These are phyloP conservation scores for Hypoxylon subgilvum DNA, from an alignment of 495 filamentous ascomycete species.

Conservation along the genomic window DNA sequence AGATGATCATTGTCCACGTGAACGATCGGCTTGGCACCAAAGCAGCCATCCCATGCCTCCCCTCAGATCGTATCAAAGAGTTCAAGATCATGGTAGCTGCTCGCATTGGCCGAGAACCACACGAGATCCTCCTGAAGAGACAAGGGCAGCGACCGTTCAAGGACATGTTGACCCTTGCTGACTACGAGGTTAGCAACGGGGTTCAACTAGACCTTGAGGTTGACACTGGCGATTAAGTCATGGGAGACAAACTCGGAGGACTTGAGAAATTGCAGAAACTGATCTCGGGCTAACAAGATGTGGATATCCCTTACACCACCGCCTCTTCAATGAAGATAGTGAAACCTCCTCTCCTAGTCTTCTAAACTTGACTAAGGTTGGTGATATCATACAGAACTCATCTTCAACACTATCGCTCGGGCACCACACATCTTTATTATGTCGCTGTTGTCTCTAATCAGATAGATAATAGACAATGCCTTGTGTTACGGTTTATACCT, in stretches of 20 bases:
- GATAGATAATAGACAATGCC: too few relatives aligned
- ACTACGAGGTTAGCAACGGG: slow-evolving; percentile 88
- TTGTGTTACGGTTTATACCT: too few relatives aligned
- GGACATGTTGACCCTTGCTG: slow-evolving; percentile 80
- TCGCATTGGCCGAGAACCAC: slow-evolving; percentile 81
- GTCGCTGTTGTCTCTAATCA: too few relatives aligned
- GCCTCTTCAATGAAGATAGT: slow-evolving; percentile 1
- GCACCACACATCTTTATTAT: too few relatives aligned
- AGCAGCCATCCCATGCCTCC: slow-evolving; percentile 83
- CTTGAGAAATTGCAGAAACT: not conserved
- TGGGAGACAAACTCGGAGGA: not conserved
- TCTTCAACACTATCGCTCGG: not conserved
- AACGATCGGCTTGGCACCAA: slow-evolving; percentile 93
- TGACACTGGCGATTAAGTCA: slow-evolving; percentile 72
- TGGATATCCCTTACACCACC: not conserved
- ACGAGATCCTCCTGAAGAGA: slow-evolving; percentile 89
- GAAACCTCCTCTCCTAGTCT: not conserved
- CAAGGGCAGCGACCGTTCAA: slow-evolving; percentile 93
- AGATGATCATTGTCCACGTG: slow-evolving; percentile 90
- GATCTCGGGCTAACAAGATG: not conserved
- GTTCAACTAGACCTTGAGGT: slow-evolving; percentile 89
- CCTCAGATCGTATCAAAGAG: slow-evolving; percentile 77
- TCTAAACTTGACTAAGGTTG: too few relatives aligned
- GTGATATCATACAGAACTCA: too few relatives aligned
- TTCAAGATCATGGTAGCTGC: slow-evolving; percentile 92